phyloP scores from a whole-genome alignment of 805 yeast species.

The Pichia nanzhaoensis region DNA sequence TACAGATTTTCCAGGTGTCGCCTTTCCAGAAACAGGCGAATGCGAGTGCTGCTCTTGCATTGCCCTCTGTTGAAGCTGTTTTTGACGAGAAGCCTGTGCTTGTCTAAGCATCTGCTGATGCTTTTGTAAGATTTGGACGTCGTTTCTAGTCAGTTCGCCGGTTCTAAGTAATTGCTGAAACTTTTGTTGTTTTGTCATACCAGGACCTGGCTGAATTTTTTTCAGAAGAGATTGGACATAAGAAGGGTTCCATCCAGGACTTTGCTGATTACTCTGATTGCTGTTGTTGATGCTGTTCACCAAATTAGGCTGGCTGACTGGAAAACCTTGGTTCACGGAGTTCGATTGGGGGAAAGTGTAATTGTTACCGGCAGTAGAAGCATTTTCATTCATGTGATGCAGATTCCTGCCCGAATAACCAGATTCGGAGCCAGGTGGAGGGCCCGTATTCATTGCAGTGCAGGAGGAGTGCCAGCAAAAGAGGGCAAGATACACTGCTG shows the following conservation, averaged over 20 bases:
- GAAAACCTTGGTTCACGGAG: not conserved
- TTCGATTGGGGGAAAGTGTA: not conserved
- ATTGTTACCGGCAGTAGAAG: too few relatives aligned
- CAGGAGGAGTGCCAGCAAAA: too few relatives aligned
- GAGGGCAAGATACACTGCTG: too few relatives aligned
- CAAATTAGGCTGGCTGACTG: not conserved
- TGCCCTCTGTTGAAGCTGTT: constrained; percentile 12
- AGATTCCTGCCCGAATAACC: too few relatives aligned
- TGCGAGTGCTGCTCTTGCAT: constrained; percentile 7
- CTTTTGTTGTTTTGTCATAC: constrained; percentile 29
- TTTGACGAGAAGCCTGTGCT: constrained; percentile 23
- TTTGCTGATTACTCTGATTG: constrained; percentile 13
- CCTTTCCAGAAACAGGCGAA: not conserved
- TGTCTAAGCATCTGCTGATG: constrained; percentile 29
- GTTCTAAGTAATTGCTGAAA: constrained; percentile 27
- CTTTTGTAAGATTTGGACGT: constrained; percentile 26
- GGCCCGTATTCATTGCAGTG: too few relatives aligned
- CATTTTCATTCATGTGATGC: too few relatives aligned
- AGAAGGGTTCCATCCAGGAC: constrained; percentile 12
- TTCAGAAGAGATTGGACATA: constrained; percentile 26
- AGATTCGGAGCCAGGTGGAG: too few relatives aligned
- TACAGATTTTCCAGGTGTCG: too few relatives aligned
- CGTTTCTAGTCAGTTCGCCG: constrained; percentile 28
- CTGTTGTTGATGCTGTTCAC: constrained; percentile 6
- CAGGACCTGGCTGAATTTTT: constrained; percentile 30